Evolutionary conservation across 2,329 filamentous ascomycete species (phyloP), one percentile per base, ranked within the genome.

Genomic region (Penicillium crustosum): DNA sequence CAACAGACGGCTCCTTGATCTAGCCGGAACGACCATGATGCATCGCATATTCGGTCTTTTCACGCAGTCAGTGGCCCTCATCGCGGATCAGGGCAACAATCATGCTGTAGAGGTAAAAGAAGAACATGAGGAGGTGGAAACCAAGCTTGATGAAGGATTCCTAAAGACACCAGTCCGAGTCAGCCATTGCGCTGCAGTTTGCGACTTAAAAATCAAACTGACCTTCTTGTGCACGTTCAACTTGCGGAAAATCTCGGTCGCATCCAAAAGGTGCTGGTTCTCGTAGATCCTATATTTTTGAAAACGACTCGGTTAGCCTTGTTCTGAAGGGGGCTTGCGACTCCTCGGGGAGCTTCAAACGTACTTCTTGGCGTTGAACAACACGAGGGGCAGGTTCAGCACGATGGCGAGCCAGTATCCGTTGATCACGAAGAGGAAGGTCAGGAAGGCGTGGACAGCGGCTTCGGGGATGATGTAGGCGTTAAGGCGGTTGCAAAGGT

Each of bases 61-160:
- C 65, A 58, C 70, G 69, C 64, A 77, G 68, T 88, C 88, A 96
- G 78, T 92, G 86, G 60, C 89, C 86, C 81, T 99, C 94, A 78
- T 97, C 94, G 73, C 89, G 88, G 82, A 99, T 99, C 63, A 99
- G 85, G 66, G 94, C 93, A 64, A 97, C 93, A 69, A 94, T 94
- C 90, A 94, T 95, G 88, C 90, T 95, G 86, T 96, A 96, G 57
- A 99, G 89, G 81, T 99, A 99, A 86, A 97, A 99, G 87, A 99
- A 99, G 86, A 99, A 99, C 92, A 99, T 97, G 80, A 99, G 78
- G 60, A 99, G 83, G 79, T 99, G 94, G 84, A 99, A 99, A 56
- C 93, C 94, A 43, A 99, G 90, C 82, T 99, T 99, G 82, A 94
- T 88, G 78, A 99, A 99, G 0, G 94, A 97, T 86, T 99, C 94